These are phyloP conservation scores for Puccinellia tenuiflora DNA, from an alignment of 176 grass and related monocot species.

Conservation along the genomic window DNA sequence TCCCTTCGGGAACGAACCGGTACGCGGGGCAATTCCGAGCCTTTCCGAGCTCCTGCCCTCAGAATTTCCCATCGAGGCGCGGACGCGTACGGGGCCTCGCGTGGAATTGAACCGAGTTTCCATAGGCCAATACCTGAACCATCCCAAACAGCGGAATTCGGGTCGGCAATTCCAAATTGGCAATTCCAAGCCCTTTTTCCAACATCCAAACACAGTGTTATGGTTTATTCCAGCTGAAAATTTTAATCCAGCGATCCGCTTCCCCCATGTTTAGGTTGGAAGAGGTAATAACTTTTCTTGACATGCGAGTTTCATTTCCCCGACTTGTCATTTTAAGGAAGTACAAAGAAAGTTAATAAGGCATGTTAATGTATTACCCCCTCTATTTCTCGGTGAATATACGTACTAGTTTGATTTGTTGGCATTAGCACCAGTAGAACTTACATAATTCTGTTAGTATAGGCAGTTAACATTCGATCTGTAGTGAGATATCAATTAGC, in stretches of 20 bases:
- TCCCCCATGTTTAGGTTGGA: not conserved
- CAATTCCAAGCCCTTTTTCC: too few relatives aligned
- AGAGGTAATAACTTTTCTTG: conserved; percentile 2
- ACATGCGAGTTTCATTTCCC: not conserved
- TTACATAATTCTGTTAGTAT: not conserved
- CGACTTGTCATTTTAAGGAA: not conserved
- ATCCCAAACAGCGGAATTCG: too few relatives aligned
- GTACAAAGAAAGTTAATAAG: not conserved
- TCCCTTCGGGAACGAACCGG: too few relatives aligned
- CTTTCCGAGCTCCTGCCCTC: too few relatives aligned
- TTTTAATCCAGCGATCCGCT: not conserved
- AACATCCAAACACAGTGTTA: too few relatives aligned
- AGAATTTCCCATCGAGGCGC: too few relatives aligned
- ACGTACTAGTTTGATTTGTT: not conserved
- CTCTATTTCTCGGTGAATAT: not conserved
- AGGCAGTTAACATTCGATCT: not conserved
- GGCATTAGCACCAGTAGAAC: not conserved
- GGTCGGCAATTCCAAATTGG: too few relatives aligned
- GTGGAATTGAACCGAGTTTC: too few relatives aligned
- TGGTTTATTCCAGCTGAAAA: not conserved
- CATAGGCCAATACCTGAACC: too few relatives aligned
- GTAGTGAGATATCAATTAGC: not conserved
- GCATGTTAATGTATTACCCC: not conserved
- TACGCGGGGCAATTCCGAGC: too few relatives aligned
- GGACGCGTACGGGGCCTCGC: too few relatives aligned